A percentile compares a stretch with the other conserved stretches of the same genome.
Evolutionary conservation across 805 yeast genomes (phyloP).

Genomic region (Candida incommunis): DNA sequence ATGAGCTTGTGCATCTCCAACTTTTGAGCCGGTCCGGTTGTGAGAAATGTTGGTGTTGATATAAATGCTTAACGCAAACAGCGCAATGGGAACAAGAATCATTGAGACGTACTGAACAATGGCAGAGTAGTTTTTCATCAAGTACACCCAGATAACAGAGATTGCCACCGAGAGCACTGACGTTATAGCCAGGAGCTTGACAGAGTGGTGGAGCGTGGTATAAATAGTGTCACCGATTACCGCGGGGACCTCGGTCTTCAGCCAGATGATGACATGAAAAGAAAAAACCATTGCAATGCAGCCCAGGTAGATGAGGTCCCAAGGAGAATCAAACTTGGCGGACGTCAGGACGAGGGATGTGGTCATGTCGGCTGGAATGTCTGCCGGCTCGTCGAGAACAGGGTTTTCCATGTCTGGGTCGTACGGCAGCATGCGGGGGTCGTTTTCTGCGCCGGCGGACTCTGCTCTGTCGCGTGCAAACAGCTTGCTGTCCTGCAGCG

Average conservation of each 20-base stretch:
- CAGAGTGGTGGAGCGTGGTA: constrained; percentile 14
- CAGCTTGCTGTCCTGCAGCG: background rate
- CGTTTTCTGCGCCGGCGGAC: constrained; percentile 11
- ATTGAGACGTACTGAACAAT: constrained; percentile 15
- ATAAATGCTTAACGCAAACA: constrained; percentile 14
- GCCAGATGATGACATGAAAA: constrained; percentile 17
- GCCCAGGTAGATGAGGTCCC: constrained; percentile 15
- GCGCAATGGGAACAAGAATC: constrained; percentile 17
- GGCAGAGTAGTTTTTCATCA: constrained; percentile 14
- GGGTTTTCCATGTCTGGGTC: background rate
- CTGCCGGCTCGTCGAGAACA: background rate
- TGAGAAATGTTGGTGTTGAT: constrained; percentile 10
- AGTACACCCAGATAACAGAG: constrained; percentile 17
- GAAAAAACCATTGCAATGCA: constrained; percentile 17
- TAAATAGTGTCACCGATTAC: constrained; percentile 17
- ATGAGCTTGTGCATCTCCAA: constrained; percentile 3
- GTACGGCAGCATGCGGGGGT: constrained; percentile 3
- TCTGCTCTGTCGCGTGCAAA: constrained; percentile 3
- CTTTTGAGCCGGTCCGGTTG: background rate
- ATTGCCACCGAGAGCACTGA: constrained; percentile 14
- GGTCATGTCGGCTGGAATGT: constrained; percentile 3
- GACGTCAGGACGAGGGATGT: constrained; percentile 1
- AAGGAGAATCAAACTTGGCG: constrained; percentile 11
- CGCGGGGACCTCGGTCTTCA: constrained; percentile 14
- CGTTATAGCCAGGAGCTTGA: constrained; percentile 10